phyloP scores from a whole-genome alignment of 805 yeast species.

The Naumovozyma baii region DNA sequence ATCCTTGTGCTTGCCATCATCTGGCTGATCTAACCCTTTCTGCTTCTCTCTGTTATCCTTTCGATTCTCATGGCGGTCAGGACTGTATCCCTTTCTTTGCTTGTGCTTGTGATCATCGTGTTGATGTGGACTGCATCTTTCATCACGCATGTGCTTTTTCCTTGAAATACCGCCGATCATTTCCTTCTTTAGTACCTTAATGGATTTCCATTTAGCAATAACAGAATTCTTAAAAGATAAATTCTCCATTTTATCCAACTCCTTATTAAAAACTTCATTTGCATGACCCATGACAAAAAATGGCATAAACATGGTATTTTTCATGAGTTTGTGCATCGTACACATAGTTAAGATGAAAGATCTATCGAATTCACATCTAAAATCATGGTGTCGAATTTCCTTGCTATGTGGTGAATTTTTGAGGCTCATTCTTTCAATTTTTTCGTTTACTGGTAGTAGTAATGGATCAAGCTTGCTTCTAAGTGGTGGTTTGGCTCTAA shows the following conservation, averaged over 20 bases:
- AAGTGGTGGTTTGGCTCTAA: constrained; percentile 52
- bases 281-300: constrained; percentile 30
- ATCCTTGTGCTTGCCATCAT: too few species aligned
- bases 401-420: constrained; percentile 39
- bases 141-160: not conserved
- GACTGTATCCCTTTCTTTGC: too few species aligned
- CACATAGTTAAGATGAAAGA: constrained; percentile 20
- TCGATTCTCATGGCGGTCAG: not conserved
- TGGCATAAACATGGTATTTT: constrained; percentile 26
- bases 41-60: too few species aligned
- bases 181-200: constrained; percentile 28
- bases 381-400: constrained; percentile 35
- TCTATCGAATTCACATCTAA: constrained; percentile 50
- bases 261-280: constrained; percentile 32
- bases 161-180: constrained; percentile 12
- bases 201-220: constrained; percentile 28
- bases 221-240: constrained; percentile 24
- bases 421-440: constrained; percentile 38
- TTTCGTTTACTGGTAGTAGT: constrained; percentile 50
- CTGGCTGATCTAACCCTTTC: too few species aligned
- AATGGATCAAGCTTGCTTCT: constrained; percentile 56
- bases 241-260: constrained; percentile 34
- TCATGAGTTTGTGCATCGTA: not conserved
- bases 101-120: not conserved
- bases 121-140: not conserved